Evolutionary conservation across 805 yeast genomes (phyloP), one percentile per base, ranked within the genome.

Genomic region (Yueomyces sinensis): DNA sequence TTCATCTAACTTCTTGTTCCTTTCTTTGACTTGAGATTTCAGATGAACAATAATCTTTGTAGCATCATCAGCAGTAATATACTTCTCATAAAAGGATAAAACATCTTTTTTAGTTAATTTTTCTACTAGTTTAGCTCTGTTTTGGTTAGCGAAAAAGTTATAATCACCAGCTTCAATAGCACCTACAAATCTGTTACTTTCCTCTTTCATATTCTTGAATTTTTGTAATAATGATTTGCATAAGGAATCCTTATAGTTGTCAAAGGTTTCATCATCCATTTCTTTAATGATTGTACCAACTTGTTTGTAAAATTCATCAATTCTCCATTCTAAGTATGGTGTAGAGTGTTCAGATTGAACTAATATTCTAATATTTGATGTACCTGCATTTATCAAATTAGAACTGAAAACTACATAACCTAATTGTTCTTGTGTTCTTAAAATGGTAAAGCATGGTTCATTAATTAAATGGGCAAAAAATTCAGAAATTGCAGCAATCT

Each of bases 371-470:
- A 75, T 69, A 29, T 54, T 52, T 13, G 52, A 48, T 5, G 79
- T 70, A 17, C 91, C 77, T 50, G 93, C 70, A 3, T 82, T 71
- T 40, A 67, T 66, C 40, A 79, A 63, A 18, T 70, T 61, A 0
- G 93, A 82, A 30, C 91, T 75, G 51, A 83, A 84, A 0, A 89
- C 98, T 41, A 89, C 86, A 49, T 89, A 89, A 2, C 98, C 98
- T 23, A 89, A 66, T 56, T 91, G 97, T 59, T 89, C 97, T 47
- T 83, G 79, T 5, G 98, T 89, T 57, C 98, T 72, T 38, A 89
- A 66, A 41, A 81, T 81, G 50, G 83, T 78, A 58, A 89, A 91
- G 38, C 89, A 81, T 4, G 95, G 96, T 52, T 89, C 96, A 44
- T 71, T 74, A 33, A 80, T 62, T 41, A 86, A 68, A 41, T 82